These are phyloP conservation scores for Thalassiosira mediterranea DNA, from an alignment of 352 stramenopile species.

Conservation along the genomic window DNA sequence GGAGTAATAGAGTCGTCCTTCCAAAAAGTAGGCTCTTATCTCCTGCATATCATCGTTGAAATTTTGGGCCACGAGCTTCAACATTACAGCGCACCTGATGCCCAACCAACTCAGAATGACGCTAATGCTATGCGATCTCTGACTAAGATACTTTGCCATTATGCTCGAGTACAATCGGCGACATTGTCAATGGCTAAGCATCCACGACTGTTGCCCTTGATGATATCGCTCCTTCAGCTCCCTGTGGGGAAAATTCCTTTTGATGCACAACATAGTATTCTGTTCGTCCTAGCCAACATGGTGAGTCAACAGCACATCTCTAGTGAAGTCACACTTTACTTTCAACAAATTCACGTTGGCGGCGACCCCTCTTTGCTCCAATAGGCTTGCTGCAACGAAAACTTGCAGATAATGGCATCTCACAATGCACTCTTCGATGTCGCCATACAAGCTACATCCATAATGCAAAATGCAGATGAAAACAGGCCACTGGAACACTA, in stretches of 20 bases:
- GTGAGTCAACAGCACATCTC: no score
- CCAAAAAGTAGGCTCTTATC: slow-evolving; percentile 3
- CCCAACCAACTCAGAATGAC: neutral
- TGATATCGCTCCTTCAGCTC: slow-evolving; percentile 1
- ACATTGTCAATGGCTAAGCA: slow-evolving; percentile 9
- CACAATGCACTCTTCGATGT: slow-evolving; percentile 3
- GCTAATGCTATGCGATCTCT: slow-evolving; percentile 1
- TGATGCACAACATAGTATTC: slow-evolving; percentile 15
- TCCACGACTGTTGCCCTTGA: neutral
- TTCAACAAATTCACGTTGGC: no score
- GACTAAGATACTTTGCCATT: slow-evolving; percentile 14
- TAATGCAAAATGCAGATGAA: neutral
- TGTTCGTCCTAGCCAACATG: slow-evolving; percentile 18
- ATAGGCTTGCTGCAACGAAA: slow-evolving; percentile 13
- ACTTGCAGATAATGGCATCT: neutral
- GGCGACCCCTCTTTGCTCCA: no score
- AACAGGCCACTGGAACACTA: slow-evolving; percentile 16
- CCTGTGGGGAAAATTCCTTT: slow-evolving; percentile 8
- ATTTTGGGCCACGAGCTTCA: slow-evolving; percentile 4
- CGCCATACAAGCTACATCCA: neutral
- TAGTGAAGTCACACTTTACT: no score
- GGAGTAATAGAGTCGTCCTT: slow-evolving; percentile 6
- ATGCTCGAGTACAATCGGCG: slow-evolving; percentile 10
- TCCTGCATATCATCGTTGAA: slow-evolving; percentile 1
- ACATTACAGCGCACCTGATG: neutral